Conservation (phyloP, 768 basidiomycete species). For the Austroboletus festivus region DNA sequence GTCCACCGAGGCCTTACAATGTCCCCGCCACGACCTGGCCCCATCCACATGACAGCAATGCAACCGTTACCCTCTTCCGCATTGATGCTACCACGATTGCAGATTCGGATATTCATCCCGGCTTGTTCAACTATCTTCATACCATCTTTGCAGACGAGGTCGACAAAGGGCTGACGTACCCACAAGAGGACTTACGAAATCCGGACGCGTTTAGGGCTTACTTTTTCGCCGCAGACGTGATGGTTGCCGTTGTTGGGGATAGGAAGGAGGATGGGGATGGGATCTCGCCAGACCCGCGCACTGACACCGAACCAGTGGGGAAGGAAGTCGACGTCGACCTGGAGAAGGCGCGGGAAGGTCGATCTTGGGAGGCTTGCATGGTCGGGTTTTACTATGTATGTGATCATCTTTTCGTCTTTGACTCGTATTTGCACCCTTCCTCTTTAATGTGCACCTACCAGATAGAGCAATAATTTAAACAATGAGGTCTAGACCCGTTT, state of each 20-base stretch:
- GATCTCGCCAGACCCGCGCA: too few species aligned
- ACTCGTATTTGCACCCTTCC: background rate
- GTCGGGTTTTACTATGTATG: slow-evolving; percentile 79
- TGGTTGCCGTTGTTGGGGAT: slow-evolving; percentile 53
- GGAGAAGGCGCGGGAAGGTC: slow-evolving; percentile 43
- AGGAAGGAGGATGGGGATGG: too few species aligned
- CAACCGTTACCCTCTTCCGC: slow-evolving; percentile 35
- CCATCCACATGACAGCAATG: slow-evolving; percentile 23
- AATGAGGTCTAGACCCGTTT: too few species aligned
- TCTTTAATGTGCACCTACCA: too few species aligned
- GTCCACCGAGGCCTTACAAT: slow-evolving; percentile 23
- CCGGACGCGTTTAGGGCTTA: slow-evolving; percentile 63
- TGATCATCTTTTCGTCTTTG: slow-evolving; percentile 5
- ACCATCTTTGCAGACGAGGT: slow-evolving; percentile 69
- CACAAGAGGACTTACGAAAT: slow-evolving; percentile 65
- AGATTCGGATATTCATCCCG: slow-evolving; percentile 29
- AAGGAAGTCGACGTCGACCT: slow-evolving; percentile 31
- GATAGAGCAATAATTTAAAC: too few species aligned
- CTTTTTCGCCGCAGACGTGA: slow-evolving; percentile 74
- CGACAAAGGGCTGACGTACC: slow-evolving; percentile 77
- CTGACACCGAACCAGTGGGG: background rate
- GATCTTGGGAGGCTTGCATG: slow-evolving; percentile 66
- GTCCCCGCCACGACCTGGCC: slow-evolving; percentile 51
- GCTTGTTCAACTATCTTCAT: slow-evolving; percentile 60
- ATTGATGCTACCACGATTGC: slow-evolving; percentile 29